A percentile compares a stretch with the other conserved stretches of the same genome.
These are phyloP conservation scores for Phytophthora foliorum DNA, from an alignment of 352 stramenopile species.

Conservation along the genomic window DNA sequence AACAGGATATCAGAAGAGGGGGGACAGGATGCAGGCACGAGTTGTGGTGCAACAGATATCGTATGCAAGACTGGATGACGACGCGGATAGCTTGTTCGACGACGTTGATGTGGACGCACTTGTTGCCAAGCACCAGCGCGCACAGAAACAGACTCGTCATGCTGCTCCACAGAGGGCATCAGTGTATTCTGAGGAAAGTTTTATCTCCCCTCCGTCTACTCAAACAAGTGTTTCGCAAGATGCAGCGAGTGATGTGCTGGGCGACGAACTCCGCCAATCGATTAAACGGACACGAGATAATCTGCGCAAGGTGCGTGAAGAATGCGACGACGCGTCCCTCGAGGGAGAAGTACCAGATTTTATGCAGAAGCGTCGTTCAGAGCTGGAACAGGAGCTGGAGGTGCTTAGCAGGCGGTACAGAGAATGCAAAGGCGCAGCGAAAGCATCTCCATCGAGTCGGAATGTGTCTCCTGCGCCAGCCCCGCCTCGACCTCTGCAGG, in stretches of 20 bases:
- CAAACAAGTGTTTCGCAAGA: slow-evolving; percentile 30
- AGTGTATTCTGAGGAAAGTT: slow-evolving; percentile 13
- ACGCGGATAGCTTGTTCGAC: slow-evolving; percentile 45
- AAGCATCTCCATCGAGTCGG: slow-evolving; percentile 23
- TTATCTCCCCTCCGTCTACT: slow-evolving; percentile 26
- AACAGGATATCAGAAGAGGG: slow-evolving; percentile 13
- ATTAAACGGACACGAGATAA: slow-evolving; percentile 77
- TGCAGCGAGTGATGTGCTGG: slow-evolving; percentile 21
- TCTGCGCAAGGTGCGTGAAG: slow-evolving; percentile 75
- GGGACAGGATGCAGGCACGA: background rate
- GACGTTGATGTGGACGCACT: slow-evolving; percentile 65
- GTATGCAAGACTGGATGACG: slow-evolving; percentile 24
- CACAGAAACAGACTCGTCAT: slow-evolving; percentile 37
- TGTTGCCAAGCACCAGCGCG: slow-evolving; percentile 52
- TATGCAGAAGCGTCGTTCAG: slow-evolving; percentile 52
- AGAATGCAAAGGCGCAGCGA: slow-evolving; percentile 51
- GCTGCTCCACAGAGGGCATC: slow-evolving; percentile 4
- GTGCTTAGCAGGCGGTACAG: slow-evolving; percentile 67
- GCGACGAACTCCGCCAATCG: slow-evolving; percentile 45
- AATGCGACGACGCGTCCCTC: slow-evolving; percentile 85
- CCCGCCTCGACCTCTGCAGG: slow-evolving; percentile 12
- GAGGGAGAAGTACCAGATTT: slow-evolving; percentile 75
- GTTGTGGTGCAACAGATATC: slow-evolving; percentile 11
- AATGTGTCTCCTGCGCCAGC: slow-evolving; percentile 25
- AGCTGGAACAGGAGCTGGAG: slow-evolving; percentile 73